Evolutionary conservation across 2,329 filamentous ascomycete species (phyloP).

Genomic region (Huntiella abstrusa): DNA sequence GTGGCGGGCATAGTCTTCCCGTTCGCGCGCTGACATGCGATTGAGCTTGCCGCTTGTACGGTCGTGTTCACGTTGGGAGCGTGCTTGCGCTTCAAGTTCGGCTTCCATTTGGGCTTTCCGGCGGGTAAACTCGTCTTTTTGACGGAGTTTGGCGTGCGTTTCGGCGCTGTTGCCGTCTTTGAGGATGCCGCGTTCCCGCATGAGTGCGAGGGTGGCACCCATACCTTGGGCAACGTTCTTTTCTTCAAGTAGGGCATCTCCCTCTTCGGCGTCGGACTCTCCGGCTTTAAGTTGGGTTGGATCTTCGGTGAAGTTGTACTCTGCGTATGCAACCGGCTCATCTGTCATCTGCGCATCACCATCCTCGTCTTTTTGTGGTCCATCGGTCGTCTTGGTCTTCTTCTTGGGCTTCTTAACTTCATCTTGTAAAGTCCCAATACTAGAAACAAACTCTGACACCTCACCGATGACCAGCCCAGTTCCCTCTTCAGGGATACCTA

Average conservation of each 20-base stretch:
- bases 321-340: constrained; percentile 10
- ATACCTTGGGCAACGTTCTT: constrained; percentile 60
- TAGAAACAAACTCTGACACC: constrained; percentile 84
- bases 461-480: constrained; percentile 80
- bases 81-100: constrained; percentile 62
- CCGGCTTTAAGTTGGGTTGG: constrained; percentile 15
- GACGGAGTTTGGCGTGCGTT: constrained; percentile 46
- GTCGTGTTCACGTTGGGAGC: constrained; percentile 72
- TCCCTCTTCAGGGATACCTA: constrained; percentile 19
- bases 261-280: constrained; percentile 24
- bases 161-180: constrained; percentile 42
- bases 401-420: constrained; percentile 35
- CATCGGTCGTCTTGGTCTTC: constrained; percentile 22
- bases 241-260: constrained; percentile 43
- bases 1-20: constrained; percentile 72
- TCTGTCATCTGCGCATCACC: constrained; percentile 19
- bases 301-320: constrained; percentile 19
- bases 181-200: constrained; percentile 71
- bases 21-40: constrained; percentile 76
- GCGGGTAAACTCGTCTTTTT: constrained; percentile 60
- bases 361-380: constrained; percentile 22
- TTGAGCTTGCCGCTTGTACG: constrained; percentile 64
- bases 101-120: constrained; percentile 55
- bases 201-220: constrained; percentile 62
- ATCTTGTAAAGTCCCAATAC: constrained; percentile 50